Percentiles rank a stretch among this genome's conserved stretches.
Evolutionary conservation across 1,139 yeast species (phyloP).

Genomic region (Komagataea norvegica): DNA sequence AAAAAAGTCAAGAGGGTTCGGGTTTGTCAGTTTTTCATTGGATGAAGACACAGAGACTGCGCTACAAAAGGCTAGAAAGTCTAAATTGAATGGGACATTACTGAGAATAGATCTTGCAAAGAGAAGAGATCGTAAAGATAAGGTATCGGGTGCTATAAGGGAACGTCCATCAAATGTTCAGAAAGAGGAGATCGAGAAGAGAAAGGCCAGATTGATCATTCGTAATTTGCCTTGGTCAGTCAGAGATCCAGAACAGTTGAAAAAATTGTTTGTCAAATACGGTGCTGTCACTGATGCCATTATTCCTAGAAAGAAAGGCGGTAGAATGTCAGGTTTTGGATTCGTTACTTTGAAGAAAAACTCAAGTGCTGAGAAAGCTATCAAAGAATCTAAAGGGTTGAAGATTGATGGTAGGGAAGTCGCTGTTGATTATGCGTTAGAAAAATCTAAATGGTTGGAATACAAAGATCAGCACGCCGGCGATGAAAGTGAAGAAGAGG

Average conservation of each 20-base stretch:
- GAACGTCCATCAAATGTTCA: constrained; percentile 21
- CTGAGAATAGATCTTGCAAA: constrained; percentile 85
- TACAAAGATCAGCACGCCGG: constrained; percentile 39
- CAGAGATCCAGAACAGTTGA: constrained; percentile 67
- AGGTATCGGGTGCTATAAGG: constrained; percentile 16
- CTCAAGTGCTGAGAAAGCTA: constrained; percentile 74
- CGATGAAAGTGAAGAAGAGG: constrained; percentile 37
- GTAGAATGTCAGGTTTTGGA: constrained; percentile 92
- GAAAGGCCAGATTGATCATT: constrained; percentile 79
- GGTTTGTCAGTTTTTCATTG: constrained; percentile 84
- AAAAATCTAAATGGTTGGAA: constrained; percentile 75
- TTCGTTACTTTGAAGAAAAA: constrained; percentile 87
- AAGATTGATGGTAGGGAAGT: constrained; percentile 89
- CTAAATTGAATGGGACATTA: constrained; percentile 59
- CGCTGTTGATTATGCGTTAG: constrained; percentile 90
- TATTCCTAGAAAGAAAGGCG: constrained; percentile 84
- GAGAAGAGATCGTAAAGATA: constrained; percentile 73
- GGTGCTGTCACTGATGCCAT: constrained; percentile 89
- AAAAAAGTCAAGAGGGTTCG: constrained; percentile 81
- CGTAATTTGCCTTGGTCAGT: constrained; percentile 97
- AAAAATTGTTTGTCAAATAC: constrained; percentile 63
- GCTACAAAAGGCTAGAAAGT: constrained; percentile 58
- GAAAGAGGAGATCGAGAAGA: constrained; percentile 40
- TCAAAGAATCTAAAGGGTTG: constrained; percentile 65
- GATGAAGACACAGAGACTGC: constrained; percentile 86